Conservation (phyloP, 2,329 filamentous ascomycete genomes). For the Ceratocystis cubensis region DNA sequence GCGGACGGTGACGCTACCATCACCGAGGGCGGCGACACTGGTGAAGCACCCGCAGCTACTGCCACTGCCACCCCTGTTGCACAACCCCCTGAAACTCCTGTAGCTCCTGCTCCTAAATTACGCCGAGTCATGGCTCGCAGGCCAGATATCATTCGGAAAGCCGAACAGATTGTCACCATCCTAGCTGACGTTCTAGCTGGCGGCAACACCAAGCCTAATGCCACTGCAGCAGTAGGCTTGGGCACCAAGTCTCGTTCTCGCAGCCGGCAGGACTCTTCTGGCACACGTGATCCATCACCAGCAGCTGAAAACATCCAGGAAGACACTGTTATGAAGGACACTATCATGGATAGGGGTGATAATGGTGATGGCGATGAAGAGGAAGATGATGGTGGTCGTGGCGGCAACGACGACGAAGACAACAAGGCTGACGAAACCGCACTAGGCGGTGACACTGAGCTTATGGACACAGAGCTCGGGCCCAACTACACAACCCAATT, state of each 20-base stretch:
- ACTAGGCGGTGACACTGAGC: constrained; percentile 12
- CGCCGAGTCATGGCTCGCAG: constrained; percentile 38
- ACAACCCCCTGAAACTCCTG: neutral
- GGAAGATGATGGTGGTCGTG: constrained; percentile 12
- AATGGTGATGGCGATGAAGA: constrained; percentile 25
- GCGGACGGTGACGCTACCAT: constrained; percentile 12
- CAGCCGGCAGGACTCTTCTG: neutral
- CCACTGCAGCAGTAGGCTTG: neutral
- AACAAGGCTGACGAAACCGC: constrained; percentile 25
- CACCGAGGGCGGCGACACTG: constrained; percentile 26
- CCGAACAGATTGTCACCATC: constrained; percentile 41
- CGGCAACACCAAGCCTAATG: neutral
- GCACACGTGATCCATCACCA: constrained; percentile 13
- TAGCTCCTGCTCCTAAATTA: constrained; percentile 24
- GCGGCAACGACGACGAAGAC: constrained; percentile 27
- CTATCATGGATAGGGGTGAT: constrained; percentile 24
- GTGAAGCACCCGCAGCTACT: constrained; percentile 6
- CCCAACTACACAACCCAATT: constrained; percentile 25
- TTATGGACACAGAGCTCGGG: constrained; percentile 27
- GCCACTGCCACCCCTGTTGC: constrained; percentile 6
- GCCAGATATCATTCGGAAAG: constrained; percentile 48
- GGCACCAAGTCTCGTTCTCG: constrained; percentile 4
- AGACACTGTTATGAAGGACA: constrained; percentile 36
- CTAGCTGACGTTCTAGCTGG: constrained; percentile 4
- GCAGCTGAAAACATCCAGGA: constrained; percentile 31